Evolutionary conservation across 352 stramenopile species (phyloP).

Genomic region (Aphanomyces astaci): DNA sequence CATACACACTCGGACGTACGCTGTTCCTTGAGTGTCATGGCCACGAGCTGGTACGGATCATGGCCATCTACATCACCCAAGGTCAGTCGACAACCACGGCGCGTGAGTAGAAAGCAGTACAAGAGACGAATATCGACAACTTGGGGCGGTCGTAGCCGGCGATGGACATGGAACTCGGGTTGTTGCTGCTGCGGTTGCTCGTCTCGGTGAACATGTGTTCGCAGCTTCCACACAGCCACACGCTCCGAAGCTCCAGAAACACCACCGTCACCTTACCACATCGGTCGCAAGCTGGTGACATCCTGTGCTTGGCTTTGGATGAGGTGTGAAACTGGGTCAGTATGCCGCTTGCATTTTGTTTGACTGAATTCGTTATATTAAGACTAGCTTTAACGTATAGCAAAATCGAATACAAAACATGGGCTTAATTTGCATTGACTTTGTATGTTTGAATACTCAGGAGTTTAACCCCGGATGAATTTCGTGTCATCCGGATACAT

Average conservation of each 20-base stretch:
- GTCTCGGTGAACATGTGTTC: not conserved
- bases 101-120: constrained; percentile 27
- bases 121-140: constrained; percentile 70
- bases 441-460: not conserved
- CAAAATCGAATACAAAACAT: not conserved
- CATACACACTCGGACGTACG: constrained; percentile 27
- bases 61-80: constrained; percentile 43
- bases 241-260: not conserved
- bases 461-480: not conserved
- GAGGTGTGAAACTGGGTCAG: too few species aligned
- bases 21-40: constrained; percentile 57
- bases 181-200: not conserved
- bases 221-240: constrained; percentile 11
- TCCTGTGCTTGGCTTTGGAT: too few species aligned
- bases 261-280: not conserved
- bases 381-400: not conserved
- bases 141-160: constrained; percentile 10
- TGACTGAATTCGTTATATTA: too few species aligned
- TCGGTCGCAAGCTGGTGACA: not conserved
- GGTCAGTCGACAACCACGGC: not conserved
- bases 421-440: not conserved
- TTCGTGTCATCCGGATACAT: not conserved
- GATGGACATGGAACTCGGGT: not conserved
- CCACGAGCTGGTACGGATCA: constrained; percentile 58
- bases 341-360: too few species aligned